Evolutionary conservation across 1,139 yeast species (phyloP), one percentile per base, ranked within the genome.

Genomic region (Meyerozyma smithsonii): DNA sequence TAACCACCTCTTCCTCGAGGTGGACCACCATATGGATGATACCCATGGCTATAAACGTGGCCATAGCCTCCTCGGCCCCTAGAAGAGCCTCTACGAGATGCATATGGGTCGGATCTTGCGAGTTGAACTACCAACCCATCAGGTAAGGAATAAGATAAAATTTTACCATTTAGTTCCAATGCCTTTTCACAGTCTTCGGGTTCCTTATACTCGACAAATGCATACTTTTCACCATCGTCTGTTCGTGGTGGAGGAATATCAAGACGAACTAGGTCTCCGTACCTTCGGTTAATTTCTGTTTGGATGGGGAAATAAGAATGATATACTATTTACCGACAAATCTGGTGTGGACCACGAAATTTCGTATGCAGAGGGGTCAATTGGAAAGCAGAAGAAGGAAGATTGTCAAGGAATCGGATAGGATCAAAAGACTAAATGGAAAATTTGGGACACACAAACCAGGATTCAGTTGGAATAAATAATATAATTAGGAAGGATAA

Each of bases 221-320:
- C 89, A 52, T 72, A 82, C 49, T 81, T 81, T 50, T 78, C 72
- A 36, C 83, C 81, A 45, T 77, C 81, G 42, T 76, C 75, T 21
- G 77, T 69, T 59, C 82, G 73, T 42, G 87, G 83, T 40, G 87
- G 86, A 28, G 87, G 84, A 42, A 82, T 79, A 50, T 79, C 86
- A 45, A 83, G 77, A 58, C 86, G 72, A 40, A 79, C 78, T 39
- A 82, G 64, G 48, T 75, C 76, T 36, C 89, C 89, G 50, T 59
- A 79, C 57, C 85, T 79, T 28, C 28, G 28, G 20, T 40, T 37
- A 37, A 37, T 37, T 28, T 37, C 38, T 19, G 41, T 28, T 15
- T 16, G 15, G 33, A 23, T 18, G 28, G 39, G 36, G 28, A n/a
- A n/a, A 23, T 23, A 6, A 30, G 18, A 26, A 32, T 38, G 37